phyloP scores from a whole-genome alignment of 192 early-diverging fungal genomes.

The Gaertneriomyces sp. region DNA sequence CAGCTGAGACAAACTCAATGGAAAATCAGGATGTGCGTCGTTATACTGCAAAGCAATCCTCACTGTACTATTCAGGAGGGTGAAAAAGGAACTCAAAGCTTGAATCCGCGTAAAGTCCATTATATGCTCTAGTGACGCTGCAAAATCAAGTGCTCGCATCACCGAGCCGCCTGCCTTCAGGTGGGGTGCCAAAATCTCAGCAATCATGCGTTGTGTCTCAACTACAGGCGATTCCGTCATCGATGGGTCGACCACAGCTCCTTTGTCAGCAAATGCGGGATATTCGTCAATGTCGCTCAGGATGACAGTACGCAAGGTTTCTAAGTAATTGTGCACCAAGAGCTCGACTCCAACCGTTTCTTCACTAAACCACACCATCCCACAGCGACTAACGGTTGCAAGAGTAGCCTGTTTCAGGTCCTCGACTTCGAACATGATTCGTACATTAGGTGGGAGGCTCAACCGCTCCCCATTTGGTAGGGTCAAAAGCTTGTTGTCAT shows the following conservation, averaged over 20 bases:
- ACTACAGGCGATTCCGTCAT: constrained; percentile 53
- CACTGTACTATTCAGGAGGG: constrained; percentile 84
- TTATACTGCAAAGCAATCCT: constrained; percentile 87
- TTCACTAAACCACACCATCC: constrained; percentile 99
- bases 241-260: constrained; percentile 30
- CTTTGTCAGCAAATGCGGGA: constrained; percentile 33
- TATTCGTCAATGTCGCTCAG: constrained; percentile 83
- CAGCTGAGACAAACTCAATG: constrained; percentile 71
- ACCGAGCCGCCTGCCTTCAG: constrained; percentile 76
- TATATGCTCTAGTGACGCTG: constrained; percentile 79
- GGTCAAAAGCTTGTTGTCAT: constrained; percentile 96
- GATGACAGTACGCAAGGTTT: constrained; percentile 63
- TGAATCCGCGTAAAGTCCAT: constrained; percentile 96
- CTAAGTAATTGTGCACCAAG: constrained; percentile 80
- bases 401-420: constrained; percentile 96
- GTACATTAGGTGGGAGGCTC: constrained; percentile 88
- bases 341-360: constrained; percentile 79
- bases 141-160: constrained; percentile 63
- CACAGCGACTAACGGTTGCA: constrained; percentile 97
- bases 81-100: constrained; percentile 81
- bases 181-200: constrained; percentile 65
- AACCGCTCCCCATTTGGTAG: constrained; percentile 98
- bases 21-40: constrained; percentile 89
- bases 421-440: constrained; percentile 99
- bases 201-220: constrained; percentile 68